Conservation (phyloP, 2,329 filamentous ascomycete genomes). For the Epichloe uncinata region DNA sequence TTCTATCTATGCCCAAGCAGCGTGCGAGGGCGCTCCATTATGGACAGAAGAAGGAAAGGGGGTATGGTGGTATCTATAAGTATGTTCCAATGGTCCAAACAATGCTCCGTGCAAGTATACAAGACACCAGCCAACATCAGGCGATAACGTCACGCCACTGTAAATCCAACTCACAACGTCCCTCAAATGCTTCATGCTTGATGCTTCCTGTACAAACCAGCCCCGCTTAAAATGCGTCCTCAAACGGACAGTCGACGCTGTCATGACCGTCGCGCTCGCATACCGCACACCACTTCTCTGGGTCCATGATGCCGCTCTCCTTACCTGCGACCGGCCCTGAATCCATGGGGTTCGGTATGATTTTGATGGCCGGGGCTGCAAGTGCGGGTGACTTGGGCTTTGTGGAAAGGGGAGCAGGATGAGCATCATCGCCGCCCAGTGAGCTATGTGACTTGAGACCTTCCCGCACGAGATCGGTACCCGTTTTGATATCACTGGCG, state of each 20-base stretch:
- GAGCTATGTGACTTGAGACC: constrained; percentile 27
- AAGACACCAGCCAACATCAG: constrained; percentile 6
- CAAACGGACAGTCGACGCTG: constrained; percentile 87
- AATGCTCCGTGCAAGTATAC: constrained; percentile 11
- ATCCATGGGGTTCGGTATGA: constrained; percentile 49
- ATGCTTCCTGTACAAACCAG: not conserved
- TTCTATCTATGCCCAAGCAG: constrained; percentile 4
- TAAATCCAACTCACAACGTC: constrained; percentile 2
- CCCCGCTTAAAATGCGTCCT: constrained; percentile 51
- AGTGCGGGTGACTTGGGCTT: constrained; percentile 29
- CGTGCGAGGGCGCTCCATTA: constrained; percentile 5
- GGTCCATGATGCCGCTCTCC: constrained; percentile 64
- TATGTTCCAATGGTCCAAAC: constrained; percentile 16
- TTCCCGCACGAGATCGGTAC: constrained; percentile 23
- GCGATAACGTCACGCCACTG: constrained; percentile 10
- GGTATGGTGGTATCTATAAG: constrained; percentile 23
- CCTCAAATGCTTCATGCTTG: not conserved
- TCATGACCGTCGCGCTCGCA: constrained; percentile 95
- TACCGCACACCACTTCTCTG: constrained; percentile 89
- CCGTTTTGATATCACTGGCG: constrained; percentile 17
- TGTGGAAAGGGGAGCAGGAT: constrained; percentile 40
- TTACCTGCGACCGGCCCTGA: constrained; percentile 62
- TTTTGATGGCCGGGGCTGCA: constrained; percentile 28
- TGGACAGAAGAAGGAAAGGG: constrained; percentile 10
- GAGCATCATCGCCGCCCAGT: constrained; percentile 27